Conservation (phyloP, 2,329 filamentous ascomycete species). For the Hawksworthiomyces lignivorus region DNA sequence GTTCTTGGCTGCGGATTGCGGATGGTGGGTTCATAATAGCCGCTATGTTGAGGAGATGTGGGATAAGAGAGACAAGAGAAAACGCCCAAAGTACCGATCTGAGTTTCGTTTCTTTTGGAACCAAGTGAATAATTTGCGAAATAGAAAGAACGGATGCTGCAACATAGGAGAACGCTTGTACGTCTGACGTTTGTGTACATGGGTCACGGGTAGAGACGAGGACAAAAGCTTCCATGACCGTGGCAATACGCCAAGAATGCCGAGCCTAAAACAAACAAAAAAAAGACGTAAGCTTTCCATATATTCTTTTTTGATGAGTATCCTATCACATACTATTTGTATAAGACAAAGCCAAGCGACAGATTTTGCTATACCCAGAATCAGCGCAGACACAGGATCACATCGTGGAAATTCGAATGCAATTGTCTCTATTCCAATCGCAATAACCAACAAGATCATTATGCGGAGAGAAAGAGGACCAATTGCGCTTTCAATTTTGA, state of each 20-base stretch:
- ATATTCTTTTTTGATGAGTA: constrained; percentile 18
- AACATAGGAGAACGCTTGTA: background rate
- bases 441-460: background rate
- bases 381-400: constrained; percentile 8
- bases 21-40: background rate
- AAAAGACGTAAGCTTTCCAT: constrained; percentile 15
- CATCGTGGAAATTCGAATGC: background rate
- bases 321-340: constrained; percentile 20
- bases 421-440: background rate
- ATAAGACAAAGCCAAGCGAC: constrained; percentile 28
- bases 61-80: background rate
- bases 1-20: background rate
- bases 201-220: constrained; percentile 3
- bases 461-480: background rate
- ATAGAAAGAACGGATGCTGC: background rate
- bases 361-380: constrained; percentile 23
- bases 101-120: background rate
- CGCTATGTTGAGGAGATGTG: background rate
- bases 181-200: background rate
- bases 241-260: constrained; percentile 3
- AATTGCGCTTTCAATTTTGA: background rate
- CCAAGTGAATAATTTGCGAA: background rate
- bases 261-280: constrained; percentile 15
- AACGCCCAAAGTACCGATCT: background rate
- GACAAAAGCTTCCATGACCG: constrained; percentile 1